These are phyloP conservation scores for Cucumis variabilis DNA, from an alignment of 331 rosid species.

Conservation along the genomic window DNA sequence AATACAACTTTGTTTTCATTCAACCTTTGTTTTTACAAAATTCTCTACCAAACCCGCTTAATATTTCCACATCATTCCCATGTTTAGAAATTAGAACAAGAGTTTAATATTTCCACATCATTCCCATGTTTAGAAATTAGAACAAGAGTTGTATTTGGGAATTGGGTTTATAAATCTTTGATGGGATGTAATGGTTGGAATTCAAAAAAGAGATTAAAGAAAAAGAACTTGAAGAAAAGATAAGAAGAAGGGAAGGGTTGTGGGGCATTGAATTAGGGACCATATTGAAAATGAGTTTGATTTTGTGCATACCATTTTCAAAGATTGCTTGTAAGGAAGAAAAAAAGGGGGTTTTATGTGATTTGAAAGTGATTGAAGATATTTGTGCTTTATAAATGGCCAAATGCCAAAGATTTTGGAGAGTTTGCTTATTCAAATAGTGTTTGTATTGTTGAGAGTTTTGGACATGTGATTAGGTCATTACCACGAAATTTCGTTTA, in stretches of 20 bases:
- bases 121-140: not conserved
- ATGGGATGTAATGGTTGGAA: not conserved
- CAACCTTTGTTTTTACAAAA: too few relatives aligned
- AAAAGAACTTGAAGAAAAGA: not conserved
- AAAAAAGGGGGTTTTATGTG: not conserved
- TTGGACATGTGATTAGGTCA: not conserved
- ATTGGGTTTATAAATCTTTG: not conserved
- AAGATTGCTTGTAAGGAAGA: not conserved
- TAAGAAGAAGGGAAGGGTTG: not conserved
- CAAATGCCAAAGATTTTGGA: constrained; percentile 12
- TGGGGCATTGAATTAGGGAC: not conserved
- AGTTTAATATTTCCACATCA: too few relatives aligned
- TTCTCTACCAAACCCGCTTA: too few relatives aligned
- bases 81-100: not conserved
- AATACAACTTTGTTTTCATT: too few relatives aligned
- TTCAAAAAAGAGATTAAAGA: not conserved
- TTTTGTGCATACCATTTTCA: not conserved
- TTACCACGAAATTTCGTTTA: not conserved
- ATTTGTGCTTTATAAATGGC: not conserved
- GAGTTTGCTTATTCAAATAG: constrained; percentile 14
- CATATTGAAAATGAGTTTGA: not conserved
- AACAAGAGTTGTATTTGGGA: not conserved
- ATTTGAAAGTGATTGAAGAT: constrained; percentile 19
- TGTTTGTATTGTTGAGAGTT: not conserved
- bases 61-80: not conserved